Base-by-base conservation (phyloP, 2,329 filamentous ascomycete genomes). In the Drechslerella coelobrocha region DNA sequence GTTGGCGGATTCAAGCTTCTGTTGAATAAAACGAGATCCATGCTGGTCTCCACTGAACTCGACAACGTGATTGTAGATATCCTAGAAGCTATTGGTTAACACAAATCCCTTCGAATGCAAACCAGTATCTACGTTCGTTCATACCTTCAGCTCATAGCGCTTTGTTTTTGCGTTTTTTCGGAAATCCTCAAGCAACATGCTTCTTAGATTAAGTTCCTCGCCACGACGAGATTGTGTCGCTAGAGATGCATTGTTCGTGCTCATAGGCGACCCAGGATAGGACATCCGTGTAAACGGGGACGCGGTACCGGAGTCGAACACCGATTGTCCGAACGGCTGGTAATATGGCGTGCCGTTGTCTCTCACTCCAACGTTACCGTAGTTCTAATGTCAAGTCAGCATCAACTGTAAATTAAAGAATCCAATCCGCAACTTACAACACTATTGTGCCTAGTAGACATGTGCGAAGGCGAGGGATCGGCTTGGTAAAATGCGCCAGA, bases 1-100 rank as follows among this genome's bases (percentile, higher is more conserved):
- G 78, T 96, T 97, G 61, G 94, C 94, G 1, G 87, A 89, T 78
- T 94, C 90, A 2, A 99, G 84, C 79, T 96, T 97, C 75, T 89
- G 86, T 77, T 99, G 94, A 68, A 99, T 96, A 78, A 97, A 97
- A 0, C 94, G 87, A 0, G 94, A 99, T 0, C 92, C 94, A 75
- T 96, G 89, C 78, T 97, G 94, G 77, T 99, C 94, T 14, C 94
- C 93, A 75, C 91, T 92, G 78, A 97, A 97, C 77, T 97, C 93
- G 0, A 96, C 92, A 37, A 97, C 86, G 76, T 96, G 87, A 60
- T 85, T 85, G 77, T 90, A 93, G 45, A 97, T 93, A 73, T 96
- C 90, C 83, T 87, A 39, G 2, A 69, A 29, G 23, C n/a, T 29
- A 17, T n/a, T 8, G 47, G 26, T 75, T 56, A 76, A 72, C 29